Evolutionary conservation across 768 basidiomycete genomes (phyloP).

Genomic region (Lentinula sp.): DNA sequence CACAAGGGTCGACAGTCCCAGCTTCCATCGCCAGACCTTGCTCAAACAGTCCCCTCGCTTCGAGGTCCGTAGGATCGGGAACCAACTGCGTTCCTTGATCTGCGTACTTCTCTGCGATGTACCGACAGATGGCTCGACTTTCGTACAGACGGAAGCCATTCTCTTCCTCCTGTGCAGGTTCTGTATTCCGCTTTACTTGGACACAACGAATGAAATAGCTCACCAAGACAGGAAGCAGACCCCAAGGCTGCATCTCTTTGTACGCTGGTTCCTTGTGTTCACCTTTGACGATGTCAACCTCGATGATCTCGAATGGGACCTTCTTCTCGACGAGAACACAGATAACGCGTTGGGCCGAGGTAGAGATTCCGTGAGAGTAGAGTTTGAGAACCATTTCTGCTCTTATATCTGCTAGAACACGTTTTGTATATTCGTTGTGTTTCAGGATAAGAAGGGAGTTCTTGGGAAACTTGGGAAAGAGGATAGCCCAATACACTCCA

Average conservation of each 20-base stretch:
- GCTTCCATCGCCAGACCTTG: slow-evolving; percentile 47
- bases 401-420: too few species aligned
- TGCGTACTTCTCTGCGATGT: slow-evolving; percentile 50
- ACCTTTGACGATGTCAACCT: slow-evolving; percentile 25
- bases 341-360: slow-evolving; percentile 40
- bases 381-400: slow-evolving; percentile 38
- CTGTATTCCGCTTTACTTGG: too few species aligned
- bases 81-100: slow-evolving; percentile 44
- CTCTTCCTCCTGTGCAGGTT: slow-evolving; percentile 30
- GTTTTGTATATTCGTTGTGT: too few species aligned
- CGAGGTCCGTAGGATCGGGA: slow-evolving; percentile 28
- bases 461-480: too few species aligned
- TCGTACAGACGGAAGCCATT: slow-evolving; percentile 65
- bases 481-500: too few species aligned
- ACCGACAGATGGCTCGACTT: slow-evolving; percentile 55
- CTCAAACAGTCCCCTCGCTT: slow-evolving; percentile 40
- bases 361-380: slow-evolving; percentile 33
- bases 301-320: slow-evolving; percentile 40
- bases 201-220: background rate
- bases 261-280: slow-evolving; percentile 34
- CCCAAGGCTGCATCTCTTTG: slow-evolving; percentile 44
- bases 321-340: slow-evolving; percentile 37
- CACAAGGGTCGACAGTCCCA: slow-evolving; percentile 47
- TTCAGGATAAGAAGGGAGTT: too few species aligned
- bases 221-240: slow-evolving; percentile 29